These are phyloP conservation scores for Fraxinus anomala DNA, from an alignment of 257 asterid species.

Conservation along the genomic window DNA sequence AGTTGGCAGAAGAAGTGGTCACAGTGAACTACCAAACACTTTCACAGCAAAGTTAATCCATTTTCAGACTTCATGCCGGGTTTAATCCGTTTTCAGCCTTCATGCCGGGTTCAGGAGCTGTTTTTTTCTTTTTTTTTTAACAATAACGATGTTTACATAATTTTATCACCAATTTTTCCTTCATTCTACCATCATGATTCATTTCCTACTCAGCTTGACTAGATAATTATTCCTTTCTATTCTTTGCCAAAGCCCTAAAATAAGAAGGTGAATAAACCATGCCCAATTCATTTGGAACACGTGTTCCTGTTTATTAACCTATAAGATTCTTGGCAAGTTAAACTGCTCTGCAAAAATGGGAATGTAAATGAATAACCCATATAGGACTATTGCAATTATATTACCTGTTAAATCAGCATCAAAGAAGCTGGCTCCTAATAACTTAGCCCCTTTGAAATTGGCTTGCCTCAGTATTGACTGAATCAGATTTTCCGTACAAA, in stretches of 20 bases:
- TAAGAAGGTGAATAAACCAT: background rate
- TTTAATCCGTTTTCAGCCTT: background rate
- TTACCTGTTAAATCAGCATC: slow-evolving; percentile 97
- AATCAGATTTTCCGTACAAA: slow-evolving; percentile 21
- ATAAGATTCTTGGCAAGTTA: background rate
- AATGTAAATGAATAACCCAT: slow-evolving; percentile 8
- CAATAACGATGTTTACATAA: background rate
- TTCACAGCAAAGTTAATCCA: background rate
- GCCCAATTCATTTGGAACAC: slow-evolving; percentile 4
- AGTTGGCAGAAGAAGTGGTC: background rate
- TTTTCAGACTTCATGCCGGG: background rate
- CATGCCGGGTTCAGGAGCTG: background rate
- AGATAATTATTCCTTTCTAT: background rate
- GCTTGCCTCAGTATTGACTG: slow-evolving; percentile 96
- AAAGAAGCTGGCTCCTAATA: slow-evolving; percentile 94
- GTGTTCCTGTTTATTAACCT: background rate
- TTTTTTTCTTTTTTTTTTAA: background rate
- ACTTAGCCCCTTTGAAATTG: slow-evolving; percentile 88
- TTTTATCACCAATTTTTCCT: background rate
- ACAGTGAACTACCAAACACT: background rate
- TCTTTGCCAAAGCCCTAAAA: background rate
- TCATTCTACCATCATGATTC: background rate
- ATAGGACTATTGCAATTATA: background rate
- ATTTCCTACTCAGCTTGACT: background rate
- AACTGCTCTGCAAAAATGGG: background rate